Conservation (phyloP, 345 rosid species). For the Dipteronia sinensis region DNA sequence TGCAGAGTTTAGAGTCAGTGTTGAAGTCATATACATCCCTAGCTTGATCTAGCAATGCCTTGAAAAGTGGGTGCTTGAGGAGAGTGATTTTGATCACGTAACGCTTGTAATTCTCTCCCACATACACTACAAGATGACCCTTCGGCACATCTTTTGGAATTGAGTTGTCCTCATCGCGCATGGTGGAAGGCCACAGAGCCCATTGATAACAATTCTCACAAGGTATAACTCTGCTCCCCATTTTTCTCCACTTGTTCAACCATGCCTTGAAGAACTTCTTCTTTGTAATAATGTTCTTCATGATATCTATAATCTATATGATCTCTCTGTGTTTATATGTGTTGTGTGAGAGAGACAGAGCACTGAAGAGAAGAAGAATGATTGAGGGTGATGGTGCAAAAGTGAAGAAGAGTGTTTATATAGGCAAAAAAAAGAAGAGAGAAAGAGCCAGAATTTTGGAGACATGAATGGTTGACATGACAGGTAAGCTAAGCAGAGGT, state of each 20-base stretch:
- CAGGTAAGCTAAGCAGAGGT: constrained; percentile 30
- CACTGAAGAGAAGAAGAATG: constrained; percentile 16
- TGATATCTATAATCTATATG: neutral
- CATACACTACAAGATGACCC: constrained; percentile 82
- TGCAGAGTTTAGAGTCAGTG: constrained; percentile 64
- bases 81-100: constrained; percentile 68
- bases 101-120: constrained; percentile 67
- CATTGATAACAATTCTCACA: constrained; percentile 50
- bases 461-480: constrained; percentile 55
- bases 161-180: constrained; percentile 35
- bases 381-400: constrained; percentile 24
- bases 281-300: constrained; percentile 38
- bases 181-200: constrained; percentile 46
- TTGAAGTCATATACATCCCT: constrained; percentile 67
- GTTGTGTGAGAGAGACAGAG: constrained; percentile 12
- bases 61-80: constrained; percentile 77
- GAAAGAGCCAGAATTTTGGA: constrained; percentile 21
- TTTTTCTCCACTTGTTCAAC: constrained; percentile 56
- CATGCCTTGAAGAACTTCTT: constrained; percentile 45
- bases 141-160: constrained; percentile 86
- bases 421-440: constrained; percentile 31
- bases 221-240: constrained; percentile 46
- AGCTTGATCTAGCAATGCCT: constrained; percentile 75
- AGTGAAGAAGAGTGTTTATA: constrained; percentile 38
- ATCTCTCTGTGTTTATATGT: neutral